Conservation (phyloP, 306 rosid species). For the Acacia confusa region DNA sequence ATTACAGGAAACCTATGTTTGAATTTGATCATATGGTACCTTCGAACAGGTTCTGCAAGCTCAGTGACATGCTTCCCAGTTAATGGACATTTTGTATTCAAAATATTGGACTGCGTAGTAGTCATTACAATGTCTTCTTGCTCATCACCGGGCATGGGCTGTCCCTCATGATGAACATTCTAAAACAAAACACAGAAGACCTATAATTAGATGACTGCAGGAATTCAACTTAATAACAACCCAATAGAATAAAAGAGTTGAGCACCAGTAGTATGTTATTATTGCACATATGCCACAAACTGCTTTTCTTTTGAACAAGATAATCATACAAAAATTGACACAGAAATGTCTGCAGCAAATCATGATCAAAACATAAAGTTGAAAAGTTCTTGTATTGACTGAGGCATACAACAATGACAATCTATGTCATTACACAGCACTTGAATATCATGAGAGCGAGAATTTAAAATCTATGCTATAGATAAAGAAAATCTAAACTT, state of each 20-base stretch:
- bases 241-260: constrained; percentile 15
- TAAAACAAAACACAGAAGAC: constrained; percentile 45
- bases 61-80: constrained; percentile 78
- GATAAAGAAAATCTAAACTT: constrained; percentile 1
- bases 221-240: constrained; percentile 9
- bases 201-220: constrained; percentile 21
- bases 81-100: constrained; percentile 74
- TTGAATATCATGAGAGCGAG: neutral
- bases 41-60: constrained; percentile 79
- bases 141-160: constrained; percentile 94
- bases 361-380: neutral
- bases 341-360: neutral
- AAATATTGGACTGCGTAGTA: constrained; percentile 64
- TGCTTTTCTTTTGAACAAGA: constrained; percentile 22
- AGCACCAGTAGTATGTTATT: neutral
- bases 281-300: constrained; percentile 3
- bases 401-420: constrained; percentile 11
- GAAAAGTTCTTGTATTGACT: constrained; percentile 2
- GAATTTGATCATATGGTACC: constrained; percentile 47
- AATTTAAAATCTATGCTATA: neutral
- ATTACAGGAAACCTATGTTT: constrained; percentile 14
- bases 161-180: constrained; percentile 90
- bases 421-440: neutral
- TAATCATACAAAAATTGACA: constrained; percentile 14
- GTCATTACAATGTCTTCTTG: constrained; percentile 93